Evolutionary conservation across 768 basidiomycete species (phyloP).

Genomic region (Mycena galericulata): DNA sequence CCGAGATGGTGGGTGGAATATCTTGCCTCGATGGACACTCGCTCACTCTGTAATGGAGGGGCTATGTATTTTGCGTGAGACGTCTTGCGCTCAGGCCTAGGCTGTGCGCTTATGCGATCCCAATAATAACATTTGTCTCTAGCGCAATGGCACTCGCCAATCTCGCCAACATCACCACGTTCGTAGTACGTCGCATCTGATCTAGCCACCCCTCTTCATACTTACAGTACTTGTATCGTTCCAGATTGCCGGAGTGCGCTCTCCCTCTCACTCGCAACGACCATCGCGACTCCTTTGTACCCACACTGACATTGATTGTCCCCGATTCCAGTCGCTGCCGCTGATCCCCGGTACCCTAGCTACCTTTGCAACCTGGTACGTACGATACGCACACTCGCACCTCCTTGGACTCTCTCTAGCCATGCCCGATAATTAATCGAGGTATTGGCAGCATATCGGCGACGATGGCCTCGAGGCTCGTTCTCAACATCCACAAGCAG

Average conservation of each 20-base stretch:
- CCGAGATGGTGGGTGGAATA: not conserved
- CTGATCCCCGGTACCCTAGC: too few relatives aligned
- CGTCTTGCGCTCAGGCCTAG: not conserved
- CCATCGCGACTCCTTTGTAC: too few relatives aligned
- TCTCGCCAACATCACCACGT: not conserved
- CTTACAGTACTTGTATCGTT: not conserved
- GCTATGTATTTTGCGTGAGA: not conserved
- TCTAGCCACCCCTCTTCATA: not conserved
- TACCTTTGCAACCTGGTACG: too few relatives aligned
- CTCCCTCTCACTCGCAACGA: too few relatives aligned
- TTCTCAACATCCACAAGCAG: not conserved
- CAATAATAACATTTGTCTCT: not conserved
- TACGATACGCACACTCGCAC: too few relatives aligned
- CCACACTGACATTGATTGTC: too few relatives aligned
- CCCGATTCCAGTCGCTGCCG: too few relatives aligned
- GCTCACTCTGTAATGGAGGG: not conserved
- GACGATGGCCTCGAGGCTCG: not conserved
- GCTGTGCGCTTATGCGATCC: not conserved
- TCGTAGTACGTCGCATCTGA: not conserved
- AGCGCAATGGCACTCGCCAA: not conserved
- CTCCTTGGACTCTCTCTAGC: too few relatives aligned
- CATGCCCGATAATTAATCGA: too few relatives aligned
- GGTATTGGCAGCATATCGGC: not conserved
- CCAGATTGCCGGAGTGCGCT: not conserved
- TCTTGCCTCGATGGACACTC: too few relatives aligned